Base-by-base conservation (phyloP, 768 basidiomycete genomes). In the Ramaria rubella region DNA sequence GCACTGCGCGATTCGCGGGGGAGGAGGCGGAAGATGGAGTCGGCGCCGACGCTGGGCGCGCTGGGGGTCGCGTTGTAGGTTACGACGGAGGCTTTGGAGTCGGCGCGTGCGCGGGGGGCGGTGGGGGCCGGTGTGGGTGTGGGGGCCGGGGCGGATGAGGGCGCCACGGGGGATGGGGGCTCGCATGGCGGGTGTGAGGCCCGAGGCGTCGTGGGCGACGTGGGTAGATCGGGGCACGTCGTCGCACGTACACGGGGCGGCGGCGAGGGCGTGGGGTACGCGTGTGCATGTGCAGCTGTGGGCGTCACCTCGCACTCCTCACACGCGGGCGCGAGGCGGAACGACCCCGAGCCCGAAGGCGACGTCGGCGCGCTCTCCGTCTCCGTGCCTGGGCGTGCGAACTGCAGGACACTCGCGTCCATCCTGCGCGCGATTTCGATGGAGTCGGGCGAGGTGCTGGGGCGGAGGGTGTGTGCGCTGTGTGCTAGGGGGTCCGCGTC, bases 11-110 rank as follows among this genome's bases (percentile, higher is more conserved):
- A 84, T 72, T 99, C 95, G 53, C 96, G 86, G 1, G 96, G 96
- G 23, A 99, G 79, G 9, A 98, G 77, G 19, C 95, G 84, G 78
- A 99, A 98, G 65, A 99, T 96, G 7, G 92, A 94, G 68, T 98
- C 95, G 26, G 91, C 85, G 19, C 89, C 86, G 54, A 80, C 80
- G 23, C 80, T 82, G 51, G n/a, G n/a, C n/a, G n/a, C n/a, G n/a
- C n/a, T n/a, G n/a, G n/a, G n/a, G n/a, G n/a, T n/a, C n/a, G 73
- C 67, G 62, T 26, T 30, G 46, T 26, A 48, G 3, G 46, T 48
- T 5, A 14, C 46, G 24, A 48, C 49, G 31, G 49, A 51, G 12
- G 49, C 29, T n/a, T 51, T 49, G 29, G 49, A 45, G 29, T 33
- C 57, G 8, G 56, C 31, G 12, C 56, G 49, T 5, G 49, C 14